Evolutionary conservation across 2,329 filamentous ascomycete species (phyloP), one percentile per base, ranked within the genome.

Genomic region (Penicillium capsulatum): DNA sequence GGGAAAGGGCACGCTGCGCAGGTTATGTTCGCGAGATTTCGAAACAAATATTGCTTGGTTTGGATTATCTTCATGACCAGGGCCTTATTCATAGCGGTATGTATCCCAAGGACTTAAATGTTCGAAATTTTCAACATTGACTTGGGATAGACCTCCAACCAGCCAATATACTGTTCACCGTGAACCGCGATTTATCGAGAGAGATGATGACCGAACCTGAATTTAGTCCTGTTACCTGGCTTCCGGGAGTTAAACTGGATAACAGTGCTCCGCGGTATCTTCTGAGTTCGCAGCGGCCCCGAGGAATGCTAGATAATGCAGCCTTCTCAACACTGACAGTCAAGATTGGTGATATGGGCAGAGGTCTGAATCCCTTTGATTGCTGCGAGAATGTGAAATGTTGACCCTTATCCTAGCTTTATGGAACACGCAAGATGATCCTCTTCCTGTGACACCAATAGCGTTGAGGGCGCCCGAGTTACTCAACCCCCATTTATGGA

Each of bases 131-230:
- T 30, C 16, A 32, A 36, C 33, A 11, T 10, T 35, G 27, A 39
- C 24, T 31, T 2, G 29, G 4, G 24, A 31, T 34, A 47, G 44
- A 47, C 11, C 24, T 47, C 7, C 31, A 47, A 34, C 44, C 35
- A 17, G 44, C 40, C 15, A 47, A 42, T 26, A 44, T 44, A 30
- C 16, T 47, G 20, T 47, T 47, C 11, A 35, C 44, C 27, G 9
- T 38, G 9, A 31, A 43, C 14, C 11, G 17, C 13, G 30, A 34
- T 8, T 13, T 31, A n/a, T 34, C 33, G 15, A 40, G 13, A 13
- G 29, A 31, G n/a, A 31, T 27, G 8, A 3, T 37, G 8, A 32
- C 10, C 7, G 32, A 37, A 31, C 38, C 34, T 11, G 29, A 42
- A 32, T 32, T 37, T 29, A 42, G 31, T 24, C 31, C 34, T 34